Evolutionary conservation across 352 stramenopile species (phyloP).

Genomic region (Phytophthora europaea): DNA sequence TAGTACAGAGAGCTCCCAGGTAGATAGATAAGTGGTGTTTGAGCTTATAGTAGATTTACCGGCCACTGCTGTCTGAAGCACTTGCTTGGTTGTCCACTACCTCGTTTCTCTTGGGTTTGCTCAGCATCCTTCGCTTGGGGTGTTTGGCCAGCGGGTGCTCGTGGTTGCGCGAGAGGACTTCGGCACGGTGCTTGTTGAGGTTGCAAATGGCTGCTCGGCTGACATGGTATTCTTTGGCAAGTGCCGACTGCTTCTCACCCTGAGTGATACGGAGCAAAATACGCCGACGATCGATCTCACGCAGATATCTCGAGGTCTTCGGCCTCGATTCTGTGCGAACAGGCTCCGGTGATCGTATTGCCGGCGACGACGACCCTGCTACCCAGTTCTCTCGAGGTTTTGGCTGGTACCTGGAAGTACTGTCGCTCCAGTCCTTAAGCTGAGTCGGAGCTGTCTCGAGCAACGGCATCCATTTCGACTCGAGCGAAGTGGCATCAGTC

Average conservation of each 20-base stretch:
- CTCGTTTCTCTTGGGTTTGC: slow-evolving; percentile 7
- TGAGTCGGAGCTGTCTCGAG: neutral
- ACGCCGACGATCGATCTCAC: slow-evolving; percentile 68
- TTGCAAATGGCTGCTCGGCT: slow-evolving; percentile 78
- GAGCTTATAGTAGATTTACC: slow-evolving; percentile 7
- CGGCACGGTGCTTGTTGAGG: slow-evolving; percentile 69
- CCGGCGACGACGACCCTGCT: slow-evolving; percentile 4
- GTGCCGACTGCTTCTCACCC: slow-evolving; percentile 69
- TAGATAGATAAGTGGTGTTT: slow-evolving; percentile 1
- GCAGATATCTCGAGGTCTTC: slow-evolving; percentile 73
- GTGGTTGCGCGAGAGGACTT: slow-evolving; percentile 58
- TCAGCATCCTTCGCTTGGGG: slow-evolving; percentile 51
- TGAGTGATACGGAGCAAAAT: slow-evolving; percentile 70
- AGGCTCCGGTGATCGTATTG: slow-evolving; percentile 15
- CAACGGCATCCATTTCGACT: slow-evolving; percentile 17
- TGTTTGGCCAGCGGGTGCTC: slow-evolving; percentile 72
- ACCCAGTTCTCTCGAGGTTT: neutral
- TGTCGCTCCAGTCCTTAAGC: slow-evolving; percentile 9
- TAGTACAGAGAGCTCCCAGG: neutral
- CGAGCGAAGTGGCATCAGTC: neutral
- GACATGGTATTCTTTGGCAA: slow-evolving; percentile 78
- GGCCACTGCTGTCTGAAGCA: neutral
- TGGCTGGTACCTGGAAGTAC: neutral
- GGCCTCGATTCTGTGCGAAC: slow-evolving; percentile 14
- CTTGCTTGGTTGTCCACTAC: slow-evolving; percentile 7